Evolutionary conservation across 192 early-diverging fungal genomes (phyloP).

Genomic region (Fimicolochytrium jonesii): DNA sequence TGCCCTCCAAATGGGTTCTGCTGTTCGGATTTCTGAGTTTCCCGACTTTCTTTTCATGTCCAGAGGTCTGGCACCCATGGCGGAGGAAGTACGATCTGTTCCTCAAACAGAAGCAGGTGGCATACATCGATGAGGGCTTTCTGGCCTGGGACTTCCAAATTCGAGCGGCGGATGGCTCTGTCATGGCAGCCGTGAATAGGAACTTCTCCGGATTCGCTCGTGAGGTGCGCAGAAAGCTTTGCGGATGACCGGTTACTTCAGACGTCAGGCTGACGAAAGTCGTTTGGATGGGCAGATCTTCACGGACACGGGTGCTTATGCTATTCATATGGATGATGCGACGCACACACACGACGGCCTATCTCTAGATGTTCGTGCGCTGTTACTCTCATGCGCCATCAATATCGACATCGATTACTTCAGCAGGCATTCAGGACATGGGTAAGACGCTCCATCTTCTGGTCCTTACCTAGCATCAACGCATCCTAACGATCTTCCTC

Average conservation of each 20-base stretch:
- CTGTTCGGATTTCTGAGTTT: too few relatives aligned
- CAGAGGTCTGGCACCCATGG: conserved; percentile 69
- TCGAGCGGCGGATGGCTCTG: conserved; percentile 45
- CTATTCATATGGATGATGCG: conserved; percentile 66
- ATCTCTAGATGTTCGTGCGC: conserved; percentile 71
- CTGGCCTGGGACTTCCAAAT: conserved; percentile 79
- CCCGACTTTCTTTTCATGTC: not conserved
- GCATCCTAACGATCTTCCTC: not conserved
- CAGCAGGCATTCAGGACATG: conserved; percentile 57
- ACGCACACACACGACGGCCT: conserved; percentile 29
- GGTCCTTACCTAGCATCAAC: not conserved
- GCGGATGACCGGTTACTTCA: too few relatives aligned
- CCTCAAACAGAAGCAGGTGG: conserved; percentile 48
- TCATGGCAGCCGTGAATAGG: conserved; percentile 62
- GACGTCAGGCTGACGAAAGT: not conserved
- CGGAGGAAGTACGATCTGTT: conserved; percentile 83
- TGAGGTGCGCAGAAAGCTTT: conserved; percentile 30
- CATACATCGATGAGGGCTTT: conserved; percentile 46
- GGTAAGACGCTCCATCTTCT: conserved; percentile 1
- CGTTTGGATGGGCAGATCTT: conserved; percentile 76
- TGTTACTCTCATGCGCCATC: conserved; percentile 75
- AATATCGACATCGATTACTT: conserved; percentile 90
- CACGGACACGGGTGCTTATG: conserved; percentile 82
- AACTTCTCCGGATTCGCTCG: conserved; percentile 81
- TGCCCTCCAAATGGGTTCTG: too few relatives aligned